Conservation (phyloP, 2,329 filamentous ascomycete species). For the Volutella citrinella region DNA sequence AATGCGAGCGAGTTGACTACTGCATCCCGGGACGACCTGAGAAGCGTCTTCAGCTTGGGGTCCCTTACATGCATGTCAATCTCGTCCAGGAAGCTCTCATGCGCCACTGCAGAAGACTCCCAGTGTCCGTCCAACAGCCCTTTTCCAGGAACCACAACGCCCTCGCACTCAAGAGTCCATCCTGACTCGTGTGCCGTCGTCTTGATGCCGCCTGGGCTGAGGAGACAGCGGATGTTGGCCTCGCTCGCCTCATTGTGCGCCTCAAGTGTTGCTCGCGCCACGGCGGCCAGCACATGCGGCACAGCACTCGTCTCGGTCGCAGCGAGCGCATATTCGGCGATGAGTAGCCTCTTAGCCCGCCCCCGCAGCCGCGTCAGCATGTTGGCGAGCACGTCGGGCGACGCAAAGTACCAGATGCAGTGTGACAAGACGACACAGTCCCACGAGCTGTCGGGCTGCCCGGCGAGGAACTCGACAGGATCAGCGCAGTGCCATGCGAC, state of each 20-base stretch:
- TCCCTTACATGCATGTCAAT: constrained; percentile 26
- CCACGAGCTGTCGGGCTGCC: constrained; percentile 32
- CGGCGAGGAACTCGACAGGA: constrained; percentile 31
- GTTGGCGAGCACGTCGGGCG: constrained; percentile 24
- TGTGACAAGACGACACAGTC: constrained; percentile 48
- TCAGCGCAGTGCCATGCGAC: constrained; percentile 42
- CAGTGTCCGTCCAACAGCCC: constrained; percentile 45
- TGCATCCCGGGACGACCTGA: constrained; percentile 31
- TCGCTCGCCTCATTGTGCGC: constrained; percentile 33
- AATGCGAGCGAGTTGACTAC: constrained; percentile 26
- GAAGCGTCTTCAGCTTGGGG: constrained; percentile 25
- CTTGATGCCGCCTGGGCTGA: constrained; percentile 40
- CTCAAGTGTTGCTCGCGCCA: constrained; percentile 44
- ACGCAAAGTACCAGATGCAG: constrained; percentile 52
- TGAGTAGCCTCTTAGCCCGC: constrained; percentile 15
- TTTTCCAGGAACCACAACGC: constrained; percentile 31
- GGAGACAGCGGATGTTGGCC: constrained; percentile 46
- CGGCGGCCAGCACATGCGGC: constrained; percentile 50
- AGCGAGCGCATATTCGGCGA: constrained; percentile 28
- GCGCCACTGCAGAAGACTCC: constrained; percentile 38
- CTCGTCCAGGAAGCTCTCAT: constrained; percentile 28
- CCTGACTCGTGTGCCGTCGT: constrained; percentile 32
- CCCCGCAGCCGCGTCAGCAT: constrained; percentile 20
- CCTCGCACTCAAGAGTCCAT: constrained; percentile 36
- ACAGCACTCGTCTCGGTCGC: constrained; percentile 35